These are phyloP conservation scores for Lanmaoa rubissima DNA, from an alignment of 768 basidiomycete species.

Conservation along the genomic window DNA sequence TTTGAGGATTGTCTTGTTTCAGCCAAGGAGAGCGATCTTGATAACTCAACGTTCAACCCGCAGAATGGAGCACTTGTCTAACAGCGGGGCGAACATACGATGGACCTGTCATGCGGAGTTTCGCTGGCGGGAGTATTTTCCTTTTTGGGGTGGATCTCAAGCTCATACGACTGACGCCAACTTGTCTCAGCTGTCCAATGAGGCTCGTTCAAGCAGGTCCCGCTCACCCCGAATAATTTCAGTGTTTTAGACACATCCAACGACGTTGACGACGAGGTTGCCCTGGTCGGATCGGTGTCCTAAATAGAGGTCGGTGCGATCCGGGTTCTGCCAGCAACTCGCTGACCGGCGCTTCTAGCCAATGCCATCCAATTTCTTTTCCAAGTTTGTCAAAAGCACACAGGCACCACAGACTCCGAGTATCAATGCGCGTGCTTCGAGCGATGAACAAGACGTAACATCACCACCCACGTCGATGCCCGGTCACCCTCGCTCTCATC, in stretches of 20 bases:
- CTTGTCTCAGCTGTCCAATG: not conserved
- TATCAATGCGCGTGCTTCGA: not conserved
- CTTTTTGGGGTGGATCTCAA: not conserved
- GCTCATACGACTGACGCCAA: not conserved
- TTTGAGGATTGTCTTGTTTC: too few species aligned
- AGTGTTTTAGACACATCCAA: not conserved
- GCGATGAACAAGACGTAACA: not conserved
- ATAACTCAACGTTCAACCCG: too few species aligned
- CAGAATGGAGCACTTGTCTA: not conserved
- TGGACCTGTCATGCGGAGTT: not conserved
- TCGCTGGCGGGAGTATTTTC: not conserved
- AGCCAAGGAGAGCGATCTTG: not conserved
- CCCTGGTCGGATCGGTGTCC: not conserved
- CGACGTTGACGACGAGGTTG: not conserved
- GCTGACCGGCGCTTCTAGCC: not conserved
- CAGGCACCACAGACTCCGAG: slow-evolving; percentile 8
- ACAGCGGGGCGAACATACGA: not conserved
- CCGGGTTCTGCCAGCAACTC: not conserved
- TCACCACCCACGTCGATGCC: not conserved
- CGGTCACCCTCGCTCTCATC: slow-evolving; percentile 11
- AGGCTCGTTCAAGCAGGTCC: not conserved
- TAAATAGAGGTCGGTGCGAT: slow-evolving; percentile 3
- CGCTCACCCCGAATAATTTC: not conserved
- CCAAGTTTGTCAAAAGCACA: slow-evolving; percentile 31
- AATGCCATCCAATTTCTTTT: slow-evolving; percentile 32